Evolutionary conservation across 169 alveolate species (phyloP), one percentile per base, ranked within the genome.

Genomic region (Besnoitia besnoiti): DNA sequence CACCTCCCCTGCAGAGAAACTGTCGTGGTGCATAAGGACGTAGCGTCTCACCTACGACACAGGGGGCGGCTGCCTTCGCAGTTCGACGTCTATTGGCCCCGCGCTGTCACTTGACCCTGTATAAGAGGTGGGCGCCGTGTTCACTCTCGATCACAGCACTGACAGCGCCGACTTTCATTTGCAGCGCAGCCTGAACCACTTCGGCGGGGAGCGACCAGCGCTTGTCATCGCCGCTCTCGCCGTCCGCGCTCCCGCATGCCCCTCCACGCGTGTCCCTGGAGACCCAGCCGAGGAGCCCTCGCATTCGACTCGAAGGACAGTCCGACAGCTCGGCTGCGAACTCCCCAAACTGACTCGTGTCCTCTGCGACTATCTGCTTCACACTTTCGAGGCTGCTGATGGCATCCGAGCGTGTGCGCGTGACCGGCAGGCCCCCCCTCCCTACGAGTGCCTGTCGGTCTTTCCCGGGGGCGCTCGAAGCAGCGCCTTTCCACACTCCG

Each of bases 321-420:
- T 85, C 91, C 7, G 91, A 85, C 33, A 85, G 39, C 80, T 85
- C 91, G 0, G 77, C 91, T 0, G 91, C 91, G 55, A 51, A 24
- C 16, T 85, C 91, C 21, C 91, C 91, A 33, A 85, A 85, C 49
- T 85, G 91, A 12, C 37, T 30, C 19, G 40, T 62, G 55, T 49
- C 80, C 39, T 85, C 91, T 50, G 4, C 80, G 12, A 55, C 59
- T 24, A 77, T 77, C 37, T 39, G 44, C 4, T 35, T 30, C 30
- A 77, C 87, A 44, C 87, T 77, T 24, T 77, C 59, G 24, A 77
- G 55, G 7, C 33, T 77, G 87, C 87, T 77, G 30, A 77, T 1
- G 40, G 87, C 87, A 39, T 77, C 87, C 5, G 37, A 27, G 37
- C 87, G n/a, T 51, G 59, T 42, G 59, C 87, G 49, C 39, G 87